phyloP scores from a whole-genome alignment of 1,284 basidiomycete genomes.

The Ustilago shanxiensis region DNA sequence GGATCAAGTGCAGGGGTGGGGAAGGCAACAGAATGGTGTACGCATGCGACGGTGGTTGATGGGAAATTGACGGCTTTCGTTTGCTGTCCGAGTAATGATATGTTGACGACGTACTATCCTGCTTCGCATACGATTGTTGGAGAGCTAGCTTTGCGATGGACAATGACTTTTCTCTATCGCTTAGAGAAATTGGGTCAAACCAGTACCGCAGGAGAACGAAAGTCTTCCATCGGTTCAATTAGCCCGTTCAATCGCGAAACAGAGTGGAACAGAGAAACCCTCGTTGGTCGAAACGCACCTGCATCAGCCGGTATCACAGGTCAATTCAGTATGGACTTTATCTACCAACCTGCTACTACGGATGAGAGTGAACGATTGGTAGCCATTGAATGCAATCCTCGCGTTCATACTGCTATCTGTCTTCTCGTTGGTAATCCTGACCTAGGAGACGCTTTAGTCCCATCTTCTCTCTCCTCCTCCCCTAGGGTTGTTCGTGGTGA shows the following conservation, averaged over 20 bases:
- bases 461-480: conserved; percentile 10
- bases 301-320: conserved; percentile 65
- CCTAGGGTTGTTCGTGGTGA: not conserved
- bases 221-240: not conserved
- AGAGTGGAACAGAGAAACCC: conserved; percentile 30
- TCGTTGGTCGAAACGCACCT: conserved; percentile 36
- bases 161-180: conserved; percentile 66
- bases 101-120: conserved; percentile 72
- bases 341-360: conserved; percentile 66
- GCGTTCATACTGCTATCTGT: conserved; percentile 72
- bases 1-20: not conserved
- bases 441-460: conserved; percentile 40
- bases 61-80: conserved; percentile 72
- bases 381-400: conserved; percentile 72
- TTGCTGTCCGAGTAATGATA: conserved; percentile 72
- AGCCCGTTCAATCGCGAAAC: conserved; percentile 1
- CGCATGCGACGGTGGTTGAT: conserved; percentile 71
- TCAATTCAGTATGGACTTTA: conserved; percentile 72
- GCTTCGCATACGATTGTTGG: conserved; percentile 67
- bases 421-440: conserved; percentile 63
- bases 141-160: conserved; percentile 70
- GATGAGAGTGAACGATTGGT: conserved; percentile 67
- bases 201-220: not conserved
- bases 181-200: conserved; percentile 42
- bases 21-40: conserved; percentile 70